phyloP scores from a whole-genome alignment of 805 yeast genomes.

The Yamadazyma sp. region DNA sequence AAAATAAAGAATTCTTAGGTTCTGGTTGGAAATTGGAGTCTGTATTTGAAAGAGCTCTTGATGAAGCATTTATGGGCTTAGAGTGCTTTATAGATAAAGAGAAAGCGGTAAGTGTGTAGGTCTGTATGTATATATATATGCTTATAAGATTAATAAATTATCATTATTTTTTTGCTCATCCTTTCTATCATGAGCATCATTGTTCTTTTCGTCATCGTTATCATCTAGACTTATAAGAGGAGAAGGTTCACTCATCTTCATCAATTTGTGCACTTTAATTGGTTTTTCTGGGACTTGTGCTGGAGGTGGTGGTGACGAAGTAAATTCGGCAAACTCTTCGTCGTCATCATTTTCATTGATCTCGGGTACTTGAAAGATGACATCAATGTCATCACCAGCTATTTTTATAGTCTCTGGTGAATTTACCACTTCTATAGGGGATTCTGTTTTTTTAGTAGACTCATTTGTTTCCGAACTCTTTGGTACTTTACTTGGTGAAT shows the following conservation, averaged over 20 bases:
- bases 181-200: conserved; percentile 2
- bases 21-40: conserved; percentile 76
- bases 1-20: conserved; percentile 69
- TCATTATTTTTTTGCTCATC: neutral
- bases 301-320: conserved; percentile 14
- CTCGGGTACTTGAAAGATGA: neutral
- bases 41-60: conserved; percentile 73
- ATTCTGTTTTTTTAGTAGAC: neutral
- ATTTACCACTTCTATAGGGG: neutral
- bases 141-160: conserved; percentile 1
- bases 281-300: conserved; percentile 1
- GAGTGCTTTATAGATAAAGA: conserved; percentile 68
- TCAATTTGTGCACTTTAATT: conserved; percentile 9
- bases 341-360: conserved; percentile 6
- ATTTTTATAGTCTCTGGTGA: neutral
- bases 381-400: neutral
- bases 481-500: too few relatives aligned
- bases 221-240: conserved; percentile 14
- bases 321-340: conserved; percentile 23
- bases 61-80: conserved; percentile 87
- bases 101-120: conserved; percentile 13
- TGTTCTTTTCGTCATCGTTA: neutral
- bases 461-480: neutral
- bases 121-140: neutral
- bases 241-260: conserved; percentile 13